phyloP scores from a whole-genome alignment of 169 alveolate species.

The Plasmodium vivax region DNA sequence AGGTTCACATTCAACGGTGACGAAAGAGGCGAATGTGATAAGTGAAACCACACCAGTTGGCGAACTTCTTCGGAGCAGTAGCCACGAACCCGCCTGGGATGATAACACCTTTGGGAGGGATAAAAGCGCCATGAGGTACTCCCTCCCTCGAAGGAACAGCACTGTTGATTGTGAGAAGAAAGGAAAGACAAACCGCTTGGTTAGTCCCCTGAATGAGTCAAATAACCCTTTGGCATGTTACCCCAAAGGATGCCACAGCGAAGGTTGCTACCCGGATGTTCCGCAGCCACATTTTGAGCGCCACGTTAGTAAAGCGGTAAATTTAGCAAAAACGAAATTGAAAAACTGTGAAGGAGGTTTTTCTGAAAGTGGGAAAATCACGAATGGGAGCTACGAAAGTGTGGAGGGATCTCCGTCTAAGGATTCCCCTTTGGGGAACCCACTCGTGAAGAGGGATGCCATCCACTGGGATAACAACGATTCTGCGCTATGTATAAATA shows the following conservation, averaged over 20 bases:
- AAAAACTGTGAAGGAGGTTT: not conserved
- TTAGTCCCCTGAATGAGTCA: not conserved
- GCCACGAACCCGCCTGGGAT: not conserved
- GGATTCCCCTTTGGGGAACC: not conserved
- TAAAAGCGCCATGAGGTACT: not conserved
- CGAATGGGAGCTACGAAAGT: not conserved
- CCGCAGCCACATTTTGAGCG: not conserved
- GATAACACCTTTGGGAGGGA: not conserved
- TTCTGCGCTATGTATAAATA: not conserved
- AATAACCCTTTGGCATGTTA: not conserved
- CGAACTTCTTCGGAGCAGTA: not conserved
- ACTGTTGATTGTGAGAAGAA: not conserved
- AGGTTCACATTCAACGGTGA: not conserved
- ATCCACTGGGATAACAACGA: not conserved
- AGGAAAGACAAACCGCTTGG: not conserved
- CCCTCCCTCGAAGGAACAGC: not conserved
- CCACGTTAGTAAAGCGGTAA: constrained; percentile 1
- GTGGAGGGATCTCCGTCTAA: not conserved
- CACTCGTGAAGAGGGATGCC: not conserved
- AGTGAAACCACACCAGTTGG: not conserved
- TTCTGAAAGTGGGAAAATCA: not conserved
- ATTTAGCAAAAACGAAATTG: not conserved
- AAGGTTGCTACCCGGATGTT: not conserved
- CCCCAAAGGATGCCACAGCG: not conserved
- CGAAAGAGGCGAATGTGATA: not conserved